Evolutionary conservation across 2,329 filamentous ascomycete genomes (phyloP), one percentile per base, ranked within the genome.

Genomic region (Penicillium sp.): DNA sequence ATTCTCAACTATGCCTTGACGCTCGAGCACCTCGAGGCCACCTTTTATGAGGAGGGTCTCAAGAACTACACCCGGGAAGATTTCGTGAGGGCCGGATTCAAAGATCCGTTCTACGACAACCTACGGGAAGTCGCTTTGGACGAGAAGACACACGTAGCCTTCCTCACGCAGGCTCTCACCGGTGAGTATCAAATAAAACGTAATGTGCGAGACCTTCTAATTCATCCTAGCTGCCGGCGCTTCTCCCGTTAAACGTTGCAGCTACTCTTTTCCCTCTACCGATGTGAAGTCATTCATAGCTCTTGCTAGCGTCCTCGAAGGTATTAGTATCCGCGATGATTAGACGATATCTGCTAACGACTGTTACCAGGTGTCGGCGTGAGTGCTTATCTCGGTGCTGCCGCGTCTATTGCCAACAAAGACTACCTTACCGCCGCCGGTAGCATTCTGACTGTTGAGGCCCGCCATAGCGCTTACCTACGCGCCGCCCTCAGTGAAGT

Each of bases 381-480:
- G 44, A 79, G 20, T 22, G 20, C 20, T 4, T 22, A 22, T 22
- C 20, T 22, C 41, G 82, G 83, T 41, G 84, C 83, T 18, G 84
- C 84, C 5, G 78, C 79, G 20, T 74, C 75, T 53, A 84, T 83
- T 55, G 76, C 79, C 53, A 76, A 79, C 65, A 79, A 82, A 56
- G 72, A 73, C 22, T 85, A 85, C 69, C 72, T 88, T 40, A 81
- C 80, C 0, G 79, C 79, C 4, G 85, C 84, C 1, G 84, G 81
- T 24, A 80, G 79, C 50, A 83, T 89, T 63, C 74, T 88, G 30
- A 82, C 82, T 25, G 79, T 86, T 50, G 85, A 87, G 63, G 78
- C 85, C 30, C 79, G 85, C 9, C 85, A 88, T 72, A 80, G 79
- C 1, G 74, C 85, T 4, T 86, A 84, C 72, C 73, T 87, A 57